Conservation (phyloP, 805 yeast genomes). For the Candida multigemmis region DNA sequence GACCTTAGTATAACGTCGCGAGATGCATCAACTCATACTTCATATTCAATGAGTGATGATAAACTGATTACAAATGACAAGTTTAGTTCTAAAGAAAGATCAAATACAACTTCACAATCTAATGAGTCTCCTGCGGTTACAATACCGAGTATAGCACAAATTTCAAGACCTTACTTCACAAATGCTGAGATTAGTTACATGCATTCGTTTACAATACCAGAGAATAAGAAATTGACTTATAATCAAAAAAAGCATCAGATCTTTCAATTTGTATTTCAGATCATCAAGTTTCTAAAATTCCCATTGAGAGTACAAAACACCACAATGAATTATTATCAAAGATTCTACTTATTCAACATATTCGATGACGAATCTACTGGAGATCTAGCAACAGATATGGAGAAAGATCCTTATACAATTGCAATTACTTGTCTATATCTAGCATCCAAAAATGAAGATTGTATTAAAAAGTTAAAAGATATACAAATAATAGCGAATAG, state of each 20-base stretch:
- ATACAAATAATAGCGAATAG: constrained; percentile 43
- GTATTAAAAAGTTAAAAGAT: constrained; percentile 65
- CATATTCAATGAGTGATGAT: too few species aligned
- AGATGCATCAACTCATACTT: too few species aligned
- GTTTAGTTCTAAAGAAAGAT: too few species aligned
- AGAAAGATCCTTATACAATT: constrained; percentile 45
- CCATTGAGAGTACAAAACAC: constrained; percentile 66
- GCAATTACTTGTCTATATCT: constrained; percentile 61
- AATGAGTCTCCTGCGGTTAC: constrained; percentile 1
- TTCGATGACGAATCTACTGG: constrained; percentile 32
- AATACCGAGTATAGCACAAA: constrained; percentile 19
- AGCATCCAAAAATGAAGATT: constrained; percentile 76
- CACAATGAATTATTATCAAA: constrained; percentile 64
- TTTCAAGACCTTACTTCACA: constrained; percentile 57
- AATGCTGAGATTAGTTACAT: constrained; percentile 42
- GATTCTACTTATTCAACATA: constrained; percentile 56
- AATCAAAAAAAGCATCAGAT: constrained; percentile 45
- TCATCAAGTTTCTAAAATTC: constrained; percentile 46
- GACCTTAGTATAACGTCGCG: too few species aligned
- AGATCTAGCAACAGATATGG: constrained; percentile 23
- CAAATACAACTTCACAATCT: too few species aligned
- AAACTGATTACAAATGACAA: too few species aligned
- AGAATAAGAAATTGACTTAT: constrained; percentile 32
- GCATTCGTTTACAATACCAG: constrained; percentile 44
- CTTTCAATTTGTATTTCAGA: constrained; percentile 43